Evolutionary conservation across 2,329 filamentous ascomycete species (phyloP), one percentile per base, ranked within the genome.

Genomic region (Ambrosiella xylebori): DNA sequence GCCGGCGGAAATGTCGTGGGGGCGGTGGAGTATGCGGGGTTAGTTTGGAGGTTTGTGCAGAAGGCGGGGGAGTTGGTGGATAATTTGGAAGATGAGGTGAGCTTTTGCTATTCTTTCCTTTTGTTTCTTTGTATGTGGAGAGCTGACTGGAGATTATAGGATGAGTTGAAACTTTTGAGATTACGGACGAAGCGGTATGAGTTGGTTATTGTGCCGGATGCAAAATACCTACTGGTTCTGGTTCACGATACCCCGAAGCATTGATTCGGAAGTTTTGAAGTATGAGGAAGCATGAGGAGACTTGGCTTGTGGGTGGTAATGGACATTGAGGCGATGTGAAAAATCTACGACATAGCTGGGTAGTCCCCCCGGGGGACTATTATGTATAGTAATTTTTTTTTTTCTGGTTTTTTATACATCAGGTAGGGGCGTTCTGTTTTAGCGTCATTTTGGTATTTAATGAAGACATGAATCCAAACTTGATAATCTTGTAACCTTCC

Each of bases 181-280:
- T 67, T 94, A 63, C 78, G 88, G 63, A 91, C 86, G n/a, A 88
- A 83, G 73, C 89, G 86, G 69, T 85, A 89, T 64, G 88, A 94
- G 69, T 72, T 93, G 62, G 84, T 93, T 60, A 87, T 93, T 65
- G 84, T 91, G 17, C 86, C 86, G 68, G 87, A 91, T 68, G 66
- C 78, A 45, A 89, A 87, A 66, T 94, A 86, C 69, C 74, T 93
- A 52, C 76, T 91, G 41, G 80, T 90, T 57, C 84, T 89, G 41
- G 79, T 91, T 58, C 86, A 91, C 70, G 86, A 90, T 67, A 88
- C 86, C n/a, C 83, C 85, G 44, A 77, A 81, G 7, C 82, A 81
- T 65, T 86, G 70, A 17, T 13, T 3, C 7, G 50, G 5, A 15
- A 2, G 4, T 13, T 9, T 50, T 50, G 41, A 7, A 11, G 17